A percentile compares a stretch with the other conserved stretches of the same genome.
Evolutionary conservation across 176 grass and related monocot genomes (phyloP).

Genomic region (Saccharum spontaneum): DNA sequence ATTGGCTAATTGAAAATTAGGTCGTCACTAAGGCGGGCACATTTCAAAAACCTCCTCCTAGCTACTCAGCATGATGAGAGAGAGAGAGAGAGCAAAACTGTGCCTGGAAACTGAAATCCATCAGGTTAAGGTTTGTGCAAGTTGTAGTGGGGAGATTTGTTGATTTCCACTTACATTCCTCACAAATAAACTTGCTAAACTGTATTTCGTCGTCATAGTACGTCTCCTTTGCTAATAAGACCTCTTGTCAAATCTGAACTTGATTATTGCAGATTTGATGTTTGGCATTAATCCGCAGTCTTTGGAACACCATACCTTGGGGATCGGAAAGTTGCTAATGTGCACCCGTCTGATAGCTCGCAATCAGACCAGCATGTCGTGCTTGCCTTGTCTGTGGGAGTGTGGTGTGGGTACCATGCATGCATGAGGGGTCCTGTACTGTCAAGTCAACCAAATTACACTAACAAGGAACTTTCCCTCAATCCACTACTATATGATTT

Average conservation of each 20-base stretch:
- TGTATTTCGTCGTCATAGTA: neutral
- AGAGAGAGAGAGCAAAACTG: neutral
- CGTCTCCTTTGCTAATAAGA: no score
- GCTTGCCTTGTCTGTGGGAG: neutral
- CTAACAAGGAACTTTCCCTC: neutral
- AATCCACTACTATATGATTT: neutral
- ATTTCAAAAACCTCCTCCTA: neutral
- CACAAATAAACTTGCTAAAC: neutral
- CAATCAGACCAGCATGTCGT: slow-evolving; percentile 8
- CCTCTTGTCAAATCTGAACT: no score
- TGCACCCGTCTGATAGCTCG: neutral
- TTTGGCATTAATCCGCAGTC: no score
- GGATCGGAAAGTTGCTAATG: no score
- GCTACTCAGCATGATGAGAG: neutral
- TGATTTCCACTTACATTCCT: no score
- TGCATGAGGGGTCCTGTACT: neutral
- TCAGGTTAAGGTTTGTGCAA: neutral
- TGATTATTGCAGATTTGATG: neutral
- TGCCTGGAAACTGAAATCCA: neutral
- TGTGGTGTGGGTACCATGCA: no score
- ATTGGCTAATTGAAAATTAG: neutral
- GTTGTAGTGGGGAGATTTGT: neutral
- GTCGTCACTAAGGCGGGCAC: neutral
- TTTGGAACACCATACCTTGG: no score
- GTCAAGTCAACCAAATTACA: slow-evolving; percentile 4